These are phyloP conservation scores for Fraxinus sp. DNA, from an alignment of 305 asterid genomes.

Conservation along the genomic window DNA sequence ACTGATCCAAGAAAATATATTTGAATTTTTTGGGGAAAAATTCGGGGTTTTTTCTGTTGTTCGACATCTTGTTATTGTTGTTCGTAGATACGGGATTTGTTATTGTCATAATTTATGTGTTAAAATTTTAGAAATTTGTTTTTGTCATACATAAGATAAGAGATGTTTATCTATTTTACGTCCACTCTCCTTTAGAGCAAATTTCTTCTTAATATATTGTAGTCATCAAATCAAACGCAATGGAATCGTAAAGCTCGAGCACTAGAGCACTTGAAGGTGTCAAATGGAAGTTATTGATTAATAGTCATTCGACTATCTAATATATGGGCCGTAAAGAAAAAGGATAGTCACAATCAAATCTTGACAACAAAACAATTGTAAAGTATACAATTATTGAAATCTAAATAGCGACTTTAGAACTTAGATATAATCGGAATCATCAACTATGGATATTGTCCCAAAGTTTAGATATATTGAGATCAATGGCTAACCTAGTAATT, in stretches of 20 bases:
- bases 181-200: neutral
- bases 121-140: neutral
- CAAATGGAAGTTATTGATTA: neutral
- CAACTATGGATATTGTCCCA: neutral
- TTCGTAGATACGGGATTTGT: neutral
- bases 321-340: neutral
- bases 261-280: neutral
- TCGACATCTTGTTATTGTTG: neutral
- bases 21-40: conserved; percentile 18
- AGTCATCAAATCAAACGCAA: neutral
- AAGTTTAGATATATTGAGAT: neutral
- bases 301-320: neutral
- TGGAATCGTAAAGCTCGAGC: neutral
- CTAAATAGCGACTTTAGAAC: too few relatives aligned
- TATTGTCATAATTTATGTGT: conserved; percentile 24
- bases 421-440: neutral
- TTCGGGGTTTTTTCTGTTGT: neutral
- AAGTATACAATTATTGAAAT: too few relatives aligned
- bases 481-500: neutral
- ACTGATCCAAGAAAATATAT: conserved; percentile 66
- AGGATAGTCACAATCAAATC: neutral
- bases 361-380: neutral
- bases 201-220: neutral
- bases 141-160: neutral
- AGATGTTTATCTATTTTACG: neutral